Conservation (phyloP, 805 yeast genomes). For the Kodamaea hsintzibuensis region DNA sequence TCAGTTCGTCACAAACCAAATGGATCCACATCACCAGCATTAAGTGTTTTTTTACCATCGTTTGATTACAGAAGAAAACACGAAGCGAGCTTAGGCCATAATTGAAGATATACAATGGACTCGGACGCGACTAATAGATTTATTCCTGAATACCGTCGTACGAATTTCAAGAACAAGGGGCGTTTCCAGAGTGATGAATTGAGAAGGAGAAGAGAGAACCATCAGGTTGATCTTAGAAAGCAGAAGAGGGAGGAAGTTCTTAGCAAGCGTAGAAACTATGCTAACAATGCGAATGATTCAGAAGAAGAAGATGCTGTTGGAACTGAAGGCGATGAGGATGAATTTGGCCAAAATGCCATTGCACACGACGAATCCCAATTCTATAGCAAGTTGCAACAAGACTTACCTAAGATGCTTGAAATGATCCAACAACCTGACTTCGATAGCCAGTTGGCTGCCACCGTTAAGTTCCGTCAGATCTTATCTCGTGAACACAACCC, state of each 20-base stretch:
- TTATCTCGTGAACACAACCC: conserved; percentile 94
- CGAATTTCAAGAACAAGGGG: conserved; percentile 92
- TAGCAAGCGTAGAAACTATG: conserved; percentile 87
- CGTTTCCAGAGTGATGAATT: conserved; percentile 94
- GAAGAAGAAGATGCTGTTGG: conserved; percentile 47
- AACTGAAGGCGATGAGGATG: conserved; percentile 43
- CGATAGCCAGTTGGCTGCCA: conserved; percentile 82
- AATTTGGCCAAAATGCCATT: conserved; percentile 28
- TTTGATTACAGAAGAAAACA: neutral
- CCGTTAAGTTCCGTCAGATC: conserved; percentile 90
- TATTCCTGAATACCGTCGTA: conserved; percentile 96
- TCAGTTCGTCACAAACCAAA: conserved; percentile 4
- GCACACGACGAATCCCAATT: conserved; percentile 49
- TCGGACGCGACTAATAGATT: conserved; percentile 76
- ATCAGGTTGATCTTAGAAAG: conserved; percentile 94
- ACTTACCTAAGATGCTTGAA: conserved; percentile 83
- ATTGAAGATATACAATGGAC: conserved; percentile 52
- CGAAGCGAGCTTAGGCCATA: neutral
- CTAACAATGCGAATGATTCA: conserved; percentile 40
- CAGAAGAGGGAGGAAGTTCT: conserved; percentile 94
- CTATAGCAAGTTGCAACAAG: conserved; percentile 48
- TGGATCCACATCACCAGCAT: neutral
- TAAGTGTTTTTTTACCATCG: neutral
- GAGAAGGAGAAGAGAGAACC: conserved; percentile 96
- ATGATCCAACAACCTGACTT: conserved; percentile 73